Evolutionary conservation across 306 rosid species (phyloP).

Genomic region (Sophora flavescens): DNA sequence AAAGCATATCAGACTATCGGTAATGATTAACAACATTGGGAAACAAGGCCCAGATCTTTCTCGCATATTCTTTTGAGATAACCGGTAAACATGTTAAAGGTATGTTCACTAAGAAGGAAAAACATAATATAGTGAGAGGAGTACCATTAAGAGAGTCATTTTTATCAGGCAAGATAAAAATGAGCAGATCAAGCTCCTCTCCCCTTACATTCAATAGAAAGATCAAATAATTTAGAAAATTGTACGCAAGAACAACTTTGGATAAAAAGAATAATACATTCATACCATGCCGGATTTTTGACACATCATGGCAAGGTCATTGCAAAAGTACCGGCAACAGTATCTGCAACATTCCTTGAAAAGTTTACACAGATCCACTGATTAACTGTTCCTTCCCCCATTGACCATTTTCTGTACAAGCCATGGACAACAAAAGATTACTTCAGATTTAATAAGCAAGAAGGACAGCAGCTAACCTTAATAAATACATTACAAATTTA

Average conservation of each 20-base stretch:
- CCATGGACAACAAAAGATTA: background rate
- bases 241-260: background rate
- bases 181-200: conserved; percentile 86
- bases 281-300: conserved; percentile 91
- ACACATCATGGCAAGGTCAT: conserved; percentile 93
- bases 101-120: background rate
- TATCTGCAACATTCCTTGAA: conserved; percentile 81
- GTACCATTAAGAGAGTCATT: conserved; percentile 95
- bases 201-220: conserved; percentile 39
- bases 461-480: too few relatives aligned
- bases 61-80: conserved; percentile 89
- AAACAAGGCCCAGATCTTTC: conserved; percentile 94
- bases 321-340: conserved; percentile 77
- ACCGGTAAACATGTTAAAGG: conserved; percentile 49
- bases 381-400: conserved; percentile 91
- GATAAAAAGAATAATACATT: background rate
- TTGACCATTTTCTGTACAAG: conserved; percentile 92
- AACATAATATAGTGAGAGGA: background rate
- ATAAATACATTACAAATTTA: too few relatives aligned
- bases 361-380: conserved; percentile 91
- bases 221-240: background rate
- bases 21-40: conserved; percentile 96
- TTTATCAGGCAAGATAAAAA: conserved; percentile 90
- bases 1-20: too few relatives aligned
- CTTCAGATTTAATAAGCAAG: conserved; percentile 6